Evolutionary conservation across 768 basidiomycete species (phyloP).

Genomic region (Rhodotorula babjevae): DNA sequence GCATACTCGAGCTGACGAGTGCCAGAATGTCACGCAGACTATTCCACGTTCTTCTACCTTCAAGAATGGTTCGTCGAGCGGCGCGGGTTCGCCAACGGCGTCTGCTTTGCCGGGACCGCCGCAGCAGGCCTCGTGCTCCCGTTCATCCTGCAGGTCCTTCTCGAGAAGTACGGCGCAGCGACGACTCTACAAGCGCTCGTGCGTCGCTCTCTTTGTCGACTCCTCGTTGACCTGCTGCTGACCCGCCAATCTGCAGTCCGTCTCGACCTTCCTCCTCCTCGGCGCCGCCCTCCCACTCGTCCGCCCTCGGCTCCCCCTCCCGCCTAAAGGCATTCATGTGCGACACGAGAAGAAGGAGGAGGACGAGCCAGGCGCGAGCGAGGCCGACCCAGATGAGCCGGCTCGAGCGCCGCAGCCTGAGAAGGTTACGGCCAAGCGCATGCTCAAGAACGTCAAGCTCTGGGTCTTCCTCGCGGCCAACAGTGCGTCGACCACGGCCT

Average conservation of each 20-base stretch:
- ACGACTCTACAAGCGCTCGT: constrained; percentile 9
- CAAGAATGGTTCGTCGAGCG: constrained; percentile 25
- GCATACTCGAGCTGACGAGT: no score
- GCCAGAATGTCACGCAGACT: no score
- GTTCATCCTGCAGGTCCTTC: background rate
- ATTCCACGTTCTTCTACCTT: constrained; percentile 16
- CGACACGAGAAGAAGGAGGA: background rate
- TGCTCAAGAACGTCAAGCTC: background rate
- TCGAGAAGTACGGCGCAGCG: constrained; percentile 1
- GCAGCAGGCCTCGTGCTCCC: constrained; percentile 18
- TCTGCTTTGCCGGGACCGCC: constrained; percentile 16
- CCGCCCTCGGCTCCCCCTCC: constrained; percentile 9
- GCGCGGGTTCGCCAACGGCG: constrained; percentile 18
- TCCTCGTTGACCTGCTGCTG: background rate
- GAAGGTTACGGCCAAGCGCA: background rate
- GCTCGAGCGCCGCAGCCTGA: background rate
- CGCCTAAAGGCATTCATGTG: background rate
- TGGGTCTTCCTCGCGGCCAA: constrained; percentile 26
- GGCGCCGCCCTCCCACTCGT: constrained; percentile 10
- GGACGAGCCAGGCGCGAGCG: no score
- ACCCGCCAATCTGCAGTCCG: background rate
- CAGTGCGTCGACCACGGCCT: background rate
- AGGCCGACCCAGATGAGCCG: background rate
- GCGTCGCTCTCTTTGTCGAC: background rate
- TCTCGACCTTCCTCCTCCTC: constrained; percentile 4